Conservation (phyloP, 2,329 filamentous ascomycete genomes). For the Aspergillus bombycis region DNA sequence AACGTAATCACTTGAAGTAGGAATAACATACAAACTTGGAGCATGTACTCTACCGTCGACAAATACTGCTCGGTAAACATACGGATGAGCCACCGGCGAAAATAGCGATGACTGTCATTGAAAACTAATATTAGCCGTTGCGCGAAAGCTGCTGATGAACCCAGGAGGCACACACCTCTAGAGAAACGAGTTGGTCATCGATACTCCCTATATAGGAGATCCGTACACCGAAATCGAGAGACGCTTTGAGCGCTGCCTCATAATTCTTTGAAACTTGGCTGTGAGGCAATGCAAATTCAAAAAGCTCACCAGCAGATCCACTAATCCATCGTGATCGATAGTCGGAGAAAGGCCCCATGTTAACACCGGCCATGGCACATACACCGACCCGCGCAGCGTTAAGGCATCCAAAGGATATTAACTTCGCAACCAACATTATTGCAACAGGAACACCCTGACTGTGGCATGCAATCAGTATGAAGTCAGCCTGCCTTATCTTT, state of each 20-base stretch:
- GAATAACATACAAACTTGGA: slow-evolving; percentile 71
- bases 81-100: slow-evolving; percentile 81
- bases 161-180: slow-evolving; percentile 65
- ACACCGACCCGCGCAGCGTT: slow-evolving; percentile 77
- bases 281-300: slow-evolving; percentile 83
- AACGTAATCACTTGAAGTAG: background rate
- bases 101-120: slow-evolving; percentile 73
- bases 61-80: slow-evolving; percentile 94
- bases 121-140: background rate
- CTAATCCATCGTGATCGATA: slow-evolving; percentile 89
- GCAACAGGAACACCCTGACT: slow-evolving; percentile 94
- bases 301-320: slow-evolving; percentile 89
- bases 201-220: slow-evolving; percentile 92
- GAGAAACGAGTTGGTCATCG: slow-evolving; percentile 91
- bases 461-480: slow-evolving; percentile 90
- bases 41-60: slow-evolving; percentile 91
- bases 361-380: slow-evolving; percentile 89
- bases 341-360: slow-evolving; percentile 87
- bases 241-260: slow-evolving; percentile 71
- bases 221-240: slow-evolving; percentile 76
- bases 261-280: slow-evolving; percentile 84
- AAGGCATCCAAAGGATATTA: slow-evolving; percentile 87
- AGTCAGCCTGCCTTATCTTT: slow-evolving; percentile 81
- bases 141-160: background rate
- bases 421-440: slow-evolving; percentile 87